Percentiles rank a stretch among this genome's conserved stretches.
phyloP scores from a whole-genome alignment of 108 stramenopile genomes.

The Licmophora abbreviata region DNA sequence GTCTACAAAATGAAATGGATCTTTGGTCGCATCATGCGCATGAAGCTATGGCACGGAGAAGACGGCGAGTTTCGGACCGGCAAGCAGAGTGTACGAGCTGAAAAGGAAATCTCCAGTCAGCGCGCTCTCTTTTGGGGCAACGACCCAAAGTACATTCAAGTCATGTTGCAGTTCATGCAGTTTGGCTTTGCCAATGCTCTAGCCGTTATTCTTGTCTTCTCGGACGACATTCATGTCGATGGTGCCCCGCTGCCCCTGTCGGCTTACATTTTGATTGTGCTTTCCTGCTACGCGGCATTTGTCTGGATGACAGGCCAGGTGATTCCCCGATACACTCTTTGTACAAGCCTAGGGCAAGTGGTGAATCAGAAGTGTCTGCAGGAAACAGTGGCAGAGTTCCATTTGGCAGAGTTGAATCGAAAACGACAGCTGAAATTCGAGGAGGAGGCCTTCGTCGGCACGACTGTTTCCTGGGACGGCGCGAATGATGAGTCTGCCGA shows the following conservation, averaged over 20 bases:
- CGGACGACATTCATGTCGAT: too few relatives aligned
- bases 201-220: slow-evolving; percentile 56
- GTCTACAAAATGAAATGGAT: slow-evolving; percentile 29
- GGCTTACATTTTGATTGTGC: slow-evolving; percentile 19
- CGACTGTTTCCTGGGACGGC: too few relatives aligned
- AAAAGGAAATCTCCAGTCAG: too few relatives aligned
- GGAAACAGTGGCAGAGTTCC: slow-evolving; percentile 34
- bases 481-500: too few relatives aligned
- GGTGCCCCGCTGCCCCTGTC: slow-evolving; percentile 8
- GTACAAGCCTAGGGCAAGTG: slow-evolving; percentile 77
- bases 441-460: too few relatives aligned
- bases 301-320: slow-evolving; percentile 39
- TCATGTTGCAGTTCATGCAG: slow-evolving; percentile 70
- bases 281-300: slow-evolving; percentile 49
- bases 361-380: slow-evolving; percentile 46
- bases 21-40: slow-evolving; percentile 33
- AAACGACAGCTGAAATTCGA: slow-evolving; percentile 6
- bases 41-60: slow-evolving; percentile 4
- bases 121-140: slow-evolving; percentile 63
- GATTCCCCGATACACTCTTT: slow-evolving; percentile 76
- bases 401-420: slow-evolving; percentile 35
- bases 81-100: too few relatives aligned
- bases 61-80: slow-evolving; percentile 2
- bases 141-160: slow-evolving; percentile 58
- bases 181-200: slow-evolving; percentile 83